Evolutionary conservation across 768 basidiomycete species (phyloP).

Genomic region (Termitomyces eurrhizus): DNA sequence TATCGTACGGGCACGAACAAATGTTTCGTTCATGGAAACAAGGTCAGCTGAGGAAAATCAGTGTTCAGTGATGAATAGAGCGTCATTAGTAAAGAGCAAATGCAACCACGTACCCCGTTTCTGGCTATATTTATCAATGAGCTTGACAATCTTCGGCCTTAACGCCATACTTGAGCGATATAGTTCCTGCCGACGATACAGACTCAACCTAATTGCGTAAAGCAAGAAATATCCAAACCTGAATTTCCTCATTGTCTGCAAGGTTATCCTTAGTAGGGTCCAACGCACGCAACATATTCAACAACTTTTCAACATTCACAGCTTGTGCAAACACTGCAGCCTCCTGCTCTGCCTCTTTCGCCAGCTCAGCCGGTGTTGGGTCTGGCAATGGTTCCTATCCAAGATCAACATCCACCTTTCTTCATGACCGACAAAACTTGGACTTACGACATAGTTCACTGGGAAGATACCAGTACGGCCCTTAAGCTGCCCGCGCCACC

Average conservation of each 20-base stretch:
- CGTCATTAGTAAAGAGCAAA: not conserved
- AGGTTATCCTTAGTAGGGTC: slow-evolving; percentile 79
- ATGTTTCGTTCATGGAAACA: slow-evolving; percentile 92
- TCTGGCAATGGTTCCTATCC: slow-evolving; percentile 80
- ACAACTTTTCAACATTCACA: slow-evolving; percentile 75
- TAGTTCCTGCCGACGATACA: slow-evolving; percentile 54
- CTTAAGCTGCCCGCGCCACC: slow-evolving; percentile 93
- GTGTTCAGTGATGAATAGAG: slow-evolving; percentile 22
- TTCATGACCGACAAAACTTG: not conserved
- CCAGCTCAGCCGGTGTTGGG: slow-evolving; percentile 70
- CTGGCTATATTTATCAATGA: slow-evolving; percentile 97
- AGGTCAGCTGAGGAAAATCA: slow-evolving; percentile 67
- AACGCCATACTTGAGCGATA: slow-evolving; percentile 89
- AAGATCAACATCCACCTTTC: not conserved
- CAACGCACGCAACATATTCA: slow-evolving; percentile 68
- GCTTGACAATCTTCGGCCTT: slow-evolving; percentile 91
- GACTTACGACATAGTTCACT: slow-evolving; percentile 88
- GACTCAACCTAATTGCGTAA: not conserved
- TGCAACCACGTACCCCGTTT: slow-evolving; percentile 54
- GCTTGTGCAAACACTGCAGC: slow-evolving; percentile 86
- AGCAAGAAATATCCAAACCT: slow-evolving; percentile 37
- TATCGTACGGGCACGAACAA: slow-evolving; percentile 82
- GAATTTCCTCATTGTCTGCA: slow-evolving; percentile 89
- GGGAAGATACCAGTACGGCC: slow-evolving; percentile 95
- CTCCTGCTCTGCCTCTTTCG: slow-evolving; percentile 82